Base-by-base conservation (phyloP, 1,139 yeast genomes). In the Wickerhamiella pararugosa region DNA sequence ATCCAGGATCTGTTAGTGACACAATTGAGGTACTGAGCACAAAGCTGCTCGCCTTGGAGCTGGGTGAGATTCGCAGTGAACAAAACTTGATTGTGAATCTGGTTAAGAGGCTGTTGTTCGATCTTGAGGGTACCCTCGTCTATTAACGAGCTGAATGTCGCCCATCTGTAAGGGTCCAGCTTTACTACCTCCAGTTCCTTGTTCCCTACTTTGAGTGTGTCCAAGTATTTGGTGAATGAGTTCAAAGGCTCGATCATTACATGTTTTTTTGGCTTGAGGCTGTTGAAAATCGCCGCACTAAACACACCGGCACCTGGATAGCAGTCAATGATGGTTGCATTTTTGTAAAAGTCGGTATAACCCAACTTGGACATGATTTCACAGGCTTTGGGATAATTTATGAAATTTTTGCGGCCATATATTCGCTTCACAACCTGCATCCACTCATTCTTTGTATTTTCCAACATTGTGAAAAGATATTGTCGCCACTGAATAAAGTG, bases 21-120 rank as follows among this genome's bases (percentile, higher is more conserved):
- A 57, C 94, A 81, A 51, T 70, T 70, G 29, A 81, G 59, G 76
- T 87, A 81, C 61, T 84, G 94, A 39, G 82, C 79, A 32, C 79
- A 59, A 26, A 82, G 66, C 38, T 79, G 73, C 56, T 81, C 93
- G 5, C 84, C 84, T 45, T 64, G 68, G 27, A 64, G 59, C 30
- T 70, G 66, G 0, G 82, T 66, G 39, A 81, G 64, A 55, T 81
- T 79, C 1, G 78, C 93, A 2, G 76, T 64, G 29, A 81, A 64
- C 33, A 87, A 59, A 10, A 87, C 60, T 41, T 75, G 71, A 42
- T 75, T 70, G 58, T 84, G 78, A 15, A 79, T 58, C n/a, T 66
- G 67, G n/a, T 37, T 37, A 40, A 71, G 56, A 4, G 68, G 49
- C 49, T 68, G 65, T 1, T 47, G 45, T 7, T 53, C 55, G 0